These are phyloP conservation scores for Metarhizium anisopliae DNA, from an alignment of 2,329 filamentous ascomycete genomes.

Conservation along the genomic window DNA sequence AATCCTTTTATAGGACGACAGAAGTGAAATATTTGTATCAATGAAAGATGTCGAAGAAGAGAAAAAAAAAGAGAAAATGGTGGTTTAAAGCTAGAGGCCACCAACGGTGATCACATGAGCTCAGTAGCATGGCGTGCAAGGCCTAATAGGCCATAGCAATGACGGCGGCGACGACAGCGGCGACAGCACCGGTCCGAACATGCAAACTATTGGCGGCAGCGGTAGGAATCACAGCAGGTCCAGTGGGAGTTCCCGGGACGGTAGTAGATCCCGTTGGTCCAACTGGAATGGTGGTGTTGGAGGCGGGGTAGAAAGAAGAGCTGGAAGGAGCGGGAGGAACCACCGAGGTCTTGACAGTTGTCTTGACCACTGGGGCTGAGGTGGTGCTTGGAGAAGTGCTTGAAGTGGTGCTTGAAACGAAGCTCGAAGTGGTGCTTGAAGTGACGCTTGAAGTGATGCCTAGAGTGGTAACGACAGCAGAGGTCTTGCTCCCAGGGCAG, in stretches of 20 bases:
- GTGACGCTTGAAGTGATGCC: background rate
- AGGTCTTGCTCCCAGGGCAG: constrained; percentile 29
- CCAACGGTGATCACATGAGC: background rate
- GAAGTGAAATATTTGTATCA: background rate
- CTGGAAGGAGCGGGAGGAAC: background rate
- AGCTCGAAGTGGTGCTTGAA: too few species aligned
- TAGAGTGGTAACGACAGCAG: constrained; percentile 3
- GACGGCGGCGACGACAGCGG: constrained; percentile 29
- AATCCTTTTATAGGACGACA: background rate
- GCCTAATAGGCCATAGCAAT: constrained; percentile 27
- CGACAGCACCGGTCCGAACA: constrained; percentile 30
- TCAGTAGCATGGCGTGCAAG: background rate
- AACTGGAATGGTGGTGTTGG: constrained; percentile 15
- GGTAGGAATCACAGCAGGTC: constrained; percentile 15
- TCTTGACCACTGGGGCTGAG: constrained; percentile 4
- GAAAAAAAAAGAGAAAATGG: background rate
- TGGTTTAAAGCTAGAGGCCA: background rate
- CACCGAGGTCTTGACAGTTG: background rate
- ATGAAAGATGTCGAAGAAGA: background rate
- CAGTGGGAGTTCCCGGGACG: constrained; percentile 10
- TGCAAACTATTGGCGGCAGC: constrained; percentile 26
- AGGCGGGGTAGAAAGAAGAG: constrained; percentile 1
- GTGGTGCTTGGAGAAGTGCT: background rate
- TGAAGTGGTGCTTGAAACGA: too few species aligned
- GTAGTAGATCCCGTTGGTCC: constrained; percentile 15